Base-by-base conservation (phyloP, 306 rosid genomes). In the Delonix regia region DNA sequence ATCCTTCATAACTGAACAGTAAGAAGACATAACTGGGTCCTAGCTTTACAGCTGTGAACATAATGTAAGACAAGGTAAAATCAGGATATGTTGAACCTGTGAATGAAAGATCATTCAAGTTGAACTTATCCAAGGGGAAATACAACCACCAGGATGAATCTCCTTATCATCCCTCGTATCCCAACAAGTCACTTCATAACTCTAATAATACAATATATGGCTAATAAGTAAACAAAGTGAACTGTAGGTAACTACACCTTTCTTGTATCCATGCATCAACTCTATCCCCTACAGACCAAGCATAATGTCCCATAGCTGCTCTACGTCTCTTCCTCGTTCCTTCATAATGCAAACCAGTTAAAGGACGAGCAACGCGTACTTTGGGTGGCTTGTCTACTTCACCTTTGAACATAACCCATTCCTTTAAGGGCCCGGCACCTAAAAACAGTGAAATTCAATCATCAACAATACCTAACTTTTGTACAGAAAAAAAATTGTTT, bases 251-350 rank as follows among this genome's bases (percentile, higher is more conserved):
- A 49, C 21, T 4, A 47, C 75, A 96, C 99, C 99, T 96, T 81
- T 96, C 88, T 63, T 86, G 92, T 64, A 93, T 73, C 98, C 89
- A 93, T 28, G 93, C 97, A 79, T 96, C 99, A 72, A 96, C 96
- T 84, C 84, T 93, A 85, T 96, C 99, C 82, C 99, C 98, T 25
- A 89, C 88, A 41, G 98, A 93, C 98, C 99, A 93, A 77, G 89
- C 76, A 81, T 86, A 87, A 82, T 91, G 93, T 75, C 93, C 93
- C 84, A 87, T 81, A 13, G 94, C 97, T 41, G 92, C 91, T 84
- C 99, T 86, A 63, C 96, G 98, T 64, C 99, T 88, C 88, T 96
- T 96, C 85, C 99, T 93, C 14, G 98, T 86, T 81, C 98, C 97
- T 82, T 89, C 97, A 81, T 80, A 78, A 22, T 79, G 96, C 83